Percentiles rank a stretch among this genome's conserved stretches.
phyloP scores from a whole-genome alignment of 116 monocot species.

The Dioscorea cayenensis region DNA sequence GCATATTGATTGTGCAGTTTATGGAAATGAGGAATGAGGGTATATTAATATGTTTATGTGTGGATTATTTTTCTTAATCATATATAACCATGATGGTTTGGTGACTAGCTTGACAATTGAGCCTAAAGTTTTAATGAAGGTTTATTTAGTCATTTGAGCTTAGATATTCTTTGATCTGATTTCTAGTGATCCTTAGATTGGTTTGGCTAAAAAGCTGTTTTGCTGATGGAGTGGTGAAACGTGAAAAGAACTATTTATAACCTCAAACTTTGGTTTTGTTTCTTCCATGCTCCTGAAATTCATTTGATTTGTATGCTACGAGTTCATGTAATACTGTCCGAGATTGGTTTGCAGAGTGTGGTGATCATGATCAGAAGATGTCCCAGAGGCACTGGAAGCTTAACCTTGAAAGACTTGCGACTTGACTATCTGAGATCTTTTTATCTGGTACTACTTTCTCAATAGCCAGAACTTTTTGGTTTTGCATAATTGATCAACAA shows the following conservation, averaged over 20 bases:
- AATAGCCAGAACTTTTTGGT: too few species aligned
- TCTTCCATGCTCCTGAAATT: neutral
- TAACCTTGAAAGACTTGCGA: slow-evolving; percentile 45
- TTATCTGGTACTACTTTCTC: too few species aligned
- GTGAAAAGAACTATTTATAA: slow-evolving; percentile 36
- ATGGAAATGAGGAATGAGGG: slow-evolving; percentile 42
- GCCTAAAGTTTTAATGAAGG: too few species aligned
- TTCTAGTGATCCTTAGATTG: slow-evolving; percentile 8
- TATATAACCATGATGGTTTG: too few species aligned
- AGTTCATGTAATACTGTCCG: too few species aligned
- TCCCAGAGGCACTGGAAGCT: slow-evolving; percentile 27
- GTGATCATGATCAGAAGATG: slow-evolving; percentile 49
- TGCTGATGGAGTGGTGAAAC: slow-evolving; percentile 29
- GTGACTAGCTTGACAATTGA: too few species aligned
- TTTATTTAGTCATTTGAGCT: neutral
- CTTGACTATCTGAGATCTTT: too few species aligned
- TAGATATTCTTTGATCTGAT: neutral
- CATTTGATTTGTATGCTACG: neutral
- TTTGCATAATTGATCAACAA: too few species aligned
- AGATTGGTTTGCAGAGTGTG: slow-evolving; percentile 34
- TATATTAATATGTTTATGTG: too few species aligned
- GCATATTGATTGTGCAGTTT: slow-evolving; percentile 38
- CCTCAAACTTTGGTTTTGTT: slow-evolving; percentile 31
- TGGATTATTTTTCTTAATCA: too few species aligned
- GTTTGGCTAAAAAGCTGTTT: slow-evolving; percentile 26